Base-by-base conservation (phyloP, 2,329 filamentous ascomycete genomes). In the Neoscytalidium dimidiatum region DNA sequence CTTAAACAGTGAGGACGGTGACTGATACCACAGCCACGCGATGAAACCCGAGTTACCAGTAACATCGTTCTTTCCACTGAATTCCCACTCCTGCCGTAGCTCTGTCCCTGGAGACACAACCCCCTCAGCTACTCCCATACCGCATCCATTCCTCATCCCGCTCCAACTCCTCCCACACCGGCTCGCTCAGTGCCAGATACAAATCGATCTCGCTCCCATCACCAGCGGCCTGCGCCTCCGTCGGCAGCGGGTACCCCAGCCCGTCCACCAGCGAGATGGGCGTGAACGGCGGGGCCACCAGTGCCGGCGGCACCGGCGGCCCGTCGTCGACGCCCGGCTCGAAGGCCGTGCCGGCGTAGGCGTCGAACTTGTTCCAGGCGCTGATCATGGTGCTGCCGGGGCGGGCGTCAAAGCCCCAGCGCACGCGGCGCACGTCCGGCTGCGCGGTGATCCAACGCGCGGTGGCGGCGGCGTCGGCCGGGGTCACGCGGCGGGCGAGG, bases 221-320 rank as follows among this genome's bases (percentile, higher is more conserved):
- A 3, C 21, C 21, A 14, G n/a, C n/a, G n/a, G 4, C 23, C 43
- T 31, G 21, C 46, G 2, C 33, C 11, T 31, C 35, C 11, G 60
- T 63, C 31, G 60, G 46, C 46, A 63, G 14, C 3, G 21, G 26
- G 11, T 52, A 63, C 6, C 23, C 48, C 46, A 63, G 9, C 17
- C 60, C 60, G 23, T 63, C 60, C 4, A 43, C n/a, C 21, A 52
- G 14, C 46, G 46, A 41, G 0, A 63, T 33, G 0, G 31, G 21
- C 60, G 60, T 53, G 17, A 63, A 63, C 23, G 60, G 60, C 35
- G 31, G 60, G 6, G 46, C 23, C 33, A 52, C 60, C 33, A 52
- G 21, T 2, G 26, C 56, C 14, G 56, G 56, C 35, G 56, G 26
- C 11, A 43, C 31, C 9, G 43, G 17, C 29, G n/a, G 17, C 8